Evolutionary conservation across 306 rosid species (phyloP), one percentile per base, ranked within the genome.

Genomic region (Gastrolobium villosum): DNA sequence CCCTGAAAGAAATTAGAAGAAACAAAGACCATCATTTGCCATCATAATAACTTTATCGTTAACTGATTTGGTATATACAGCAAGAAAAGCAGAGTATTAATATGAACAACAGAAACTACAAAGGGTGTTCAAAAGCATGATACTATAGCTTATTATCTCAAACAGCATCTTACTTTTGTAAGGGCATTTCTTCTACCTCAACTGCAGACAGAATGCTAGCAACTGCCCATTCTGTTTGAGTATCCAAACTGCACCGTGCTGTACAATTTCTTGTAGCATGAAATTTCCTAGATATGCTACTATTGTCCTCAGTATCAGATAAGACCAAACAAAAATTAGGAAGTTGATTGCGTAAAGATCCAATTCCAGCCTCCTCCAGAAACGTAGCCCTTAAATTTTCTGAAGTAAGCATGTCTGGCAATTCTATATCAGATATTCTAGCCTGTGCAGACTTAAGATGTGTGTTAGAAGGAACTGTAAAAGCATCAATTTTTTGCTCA

Each of bases 131-230:
- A 36, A 65, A 63, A 34, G 41, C 73, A 30, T 62, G 75, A 57
- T 53, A 67, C 49, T 31, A 31, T 61, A 59, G 14, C 28, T 11
- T 26, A 57, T 45, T 41, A 79, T 48, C 76, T 78, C 40, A 32
- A 40, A 76, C 9, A 43, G 55, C 10, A 73, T 40, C 85, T 52
- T 28, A 89, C 91, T 77, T 87, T 52, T 83, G 85, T 39, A 56
- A 74, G 73, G 86, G 93, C 5, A 85, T 75, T 26, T 82, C 87
- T 82, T 88, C 93, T 70, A 66, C 71, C 56, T 72, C 70, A 70
- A 93, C 77, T 61, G 88, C 87, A 72, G 86, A 61, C 76, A 93
- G 69, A 80, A 90, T 93, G 79, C 84, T 87, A 70, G 45, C 82
- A 79, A 84, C 82, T 60, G 78, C 85, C 96, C 98, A 90, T 20